These are phyloP conservation scores for Suillus plorans DNA, from an alignment of 768 basidiomycete species.

Conservation along the genomic window DNA sequence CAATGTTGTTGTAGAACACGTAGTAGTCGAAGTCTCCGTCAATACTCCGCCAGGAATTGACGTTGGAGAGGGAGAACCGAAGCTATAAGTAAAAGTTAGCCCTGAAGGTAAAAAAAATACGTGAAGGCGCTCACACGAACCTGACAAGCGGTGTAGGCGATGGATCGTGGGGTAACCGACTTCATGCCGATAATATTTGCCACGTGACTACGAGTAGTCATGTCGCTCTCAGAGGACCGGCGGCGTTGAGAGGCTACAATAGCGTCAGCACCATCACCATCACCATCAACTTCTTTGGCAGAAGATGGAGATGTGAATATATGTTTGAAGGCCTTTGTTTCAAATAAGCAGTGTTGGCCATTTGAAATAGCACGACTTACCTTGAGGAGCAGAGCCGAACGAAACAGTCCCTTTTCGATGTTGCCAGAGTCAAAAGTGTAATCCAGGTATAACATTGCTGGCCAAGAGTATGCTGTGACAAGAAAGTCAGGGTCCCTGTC, in stretches of 20 bases:
- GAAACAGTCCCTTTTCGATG: slow-evolving; percentile 15
- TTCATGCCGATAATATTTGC: slow-evolving; percentile 9
- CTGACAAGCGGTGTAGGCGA: slow-evolving; percentile 23
- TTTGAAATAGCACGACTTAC: slow-evolving; percentile 5
- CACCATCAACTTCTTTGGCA: neutral
- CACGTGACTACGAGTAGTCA: neutral
- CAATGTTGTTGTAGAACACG: slow-evolving; percentile 3
- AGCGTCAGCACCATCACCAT: neutral
- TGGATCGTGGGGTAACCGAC: slow-evolving; percentile 11
- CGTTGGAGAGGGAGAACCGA: neutral
- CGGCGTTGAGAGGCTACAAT: neutral
- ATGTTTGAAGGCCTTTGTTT: slow-evolving; percentile 11
- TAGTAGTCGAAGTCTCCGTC: slow-evolving; percentile 9
- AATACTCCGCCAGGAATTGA: neutral
- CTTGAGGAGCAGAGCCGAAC: slow-evolving; percentile 12
- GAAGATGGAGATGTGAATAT: slow-evolving; percentile 11
- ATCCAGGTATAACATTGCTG: slow-evolving; percentile 11
- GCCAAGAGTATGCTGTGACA: neutral
- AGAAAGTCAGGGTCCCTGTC: neutral
- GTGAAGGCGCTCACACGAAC: slow-evolving; percentile 4
- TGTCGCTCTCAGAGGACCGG: neutral
- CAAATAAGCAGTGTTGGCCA: neutral
- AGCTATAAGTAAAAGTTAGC: neutral
- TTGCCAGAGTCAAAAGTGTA: slow-evolving; percentile 8
- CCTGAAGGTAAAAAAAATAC: neutral